phyloP scores from a whole-genome alignment of 2,329 filamentous ascomycete genomes.

The Stachybotrys chartarum region DNA sequence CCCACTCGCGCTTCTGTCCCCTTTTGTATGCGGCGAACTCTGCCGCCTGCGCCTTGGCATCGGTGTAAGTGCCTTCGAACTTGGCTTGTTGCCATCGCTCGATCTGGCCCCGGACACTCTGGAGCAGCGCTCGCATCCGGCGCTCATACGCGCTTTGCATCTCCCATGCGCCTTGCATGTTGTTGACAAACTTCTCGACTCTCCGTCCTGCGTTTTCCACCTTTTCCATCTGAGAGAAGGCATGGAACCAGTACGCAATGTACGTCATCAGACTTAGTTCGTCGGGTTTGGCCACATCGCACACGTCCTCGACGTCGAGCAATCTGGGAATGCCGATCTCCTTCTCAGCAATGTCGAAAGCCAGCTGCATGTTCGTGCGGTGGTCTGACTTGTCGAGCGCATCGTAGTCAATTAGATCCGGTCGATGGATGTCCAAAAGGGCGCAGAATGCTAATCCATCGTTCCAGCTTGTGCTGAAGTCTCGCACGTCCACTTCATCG shows the following conservation, averaged over 20 bases:
- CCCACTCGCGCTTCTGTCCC: conserved; percentile 88
- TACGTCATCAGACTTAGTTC: conserved; percentile 98
- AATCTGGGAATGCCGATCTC: conserved; percentile 96
- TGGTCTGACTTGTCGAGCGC: conserved; percentile 90
- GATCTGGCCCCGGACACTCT: conserved; percentile 65
- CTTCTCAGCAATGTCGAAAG: conserved; percentile 91
- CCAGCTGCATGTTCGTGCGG: conserved; percentile 93
- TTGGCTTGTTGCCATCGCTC: conserved; percentile 69
- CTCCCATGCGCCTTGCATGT: conserved; percentile 99
- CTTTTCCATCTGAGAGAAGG: conserved; percentile 97
- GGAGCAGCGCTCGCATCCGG: conserved; percentile 77
- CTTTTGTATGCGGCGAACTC: conserved; percentile 87
- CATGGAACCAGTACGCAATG: conserved; percentile 99
- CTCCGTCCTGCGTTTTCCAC: conserved; percentile 94
- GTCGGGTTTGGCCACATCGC: conserved; percentile 91
- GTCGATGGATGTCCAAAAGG: conserved; percentile 90
- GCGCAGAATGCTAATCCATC: conserved; percentile 96
- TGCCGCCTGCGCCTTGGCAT: conserved; percentile 80
- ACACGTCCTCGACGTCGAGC: conserved; percentile 96
- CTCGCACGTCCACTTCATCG: conserved; percentile 88
- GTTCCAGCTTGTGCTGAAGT: conserved; percentile 96
- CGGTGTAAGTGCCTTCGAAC: conserved; percentile 86
- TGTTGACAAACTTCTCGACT: conserved; percentile 97
- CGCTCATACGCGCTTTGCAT: conserved; percentile 97
- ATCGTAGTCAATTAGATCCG: conserved; percentile 96